phyloP scores from a whole-genome alignment of 129 eudicot genomes.

The Chrysanthemum seticuspe region DNA sequence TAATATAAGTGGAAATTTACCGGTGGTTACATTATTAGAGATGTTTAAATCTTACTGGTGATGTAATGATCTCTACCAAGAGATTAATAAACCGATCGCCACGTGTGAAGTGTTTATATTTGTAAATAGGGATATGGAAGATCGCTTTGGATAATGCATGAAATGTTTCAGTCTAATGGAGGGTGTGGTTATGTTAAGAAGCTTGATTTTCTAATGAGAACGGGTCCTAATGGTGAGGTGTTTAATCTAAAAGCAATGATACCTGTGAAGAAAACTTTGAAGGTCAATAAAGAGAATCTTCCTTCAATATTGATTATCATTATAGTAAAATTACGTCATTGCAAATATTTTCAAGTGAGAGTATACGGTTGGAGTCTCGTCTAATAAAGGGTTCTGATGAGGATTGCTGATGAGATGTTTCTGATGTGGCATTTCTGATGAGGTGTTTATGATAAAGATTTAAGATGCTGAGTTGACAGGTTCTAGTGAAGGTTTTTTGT shows the following conservation, averaged over 20 bases:
- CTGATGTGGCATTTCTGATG: too few species aligned
- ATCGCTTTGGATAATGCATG: constrained; percentile 90
- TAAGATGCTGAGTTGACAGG: too few species aligned
- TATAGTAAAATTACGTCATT: background rate
- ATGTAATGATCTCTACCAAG: too few species aligned
- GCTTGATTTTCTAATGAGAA: constrained; percentile 58
- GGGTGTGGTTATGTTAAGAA: constrained; percentile 76
- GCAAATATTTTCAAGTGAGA: constrained; percentile 45
- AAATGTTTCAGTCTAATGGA: constrained; percentile 81
- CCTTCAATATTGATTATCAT: background rate
- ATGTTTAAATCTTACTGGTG: too few species aligned
- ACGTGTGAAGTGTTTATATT: too few species aligned
- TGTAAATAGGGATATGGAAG: constrained; percentile 67
- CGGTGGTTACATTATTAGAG: too few species aligned
- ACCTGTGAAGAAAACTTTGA: constrained; percentile 63
- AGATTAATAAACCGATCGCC: too few species aligned
- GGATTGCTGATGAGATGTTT: too few species aligned
- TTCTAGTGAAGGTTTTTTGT: too few species aligned
- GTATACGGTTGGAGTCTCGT: constrained; percentile 62
- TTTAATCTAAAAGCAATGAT: constrained; percentile 60
- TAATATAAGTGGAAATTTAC: too few species aligned
- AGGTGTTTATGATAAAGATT: too few species aligned
- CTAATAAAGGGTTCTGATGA: constrained; percentile 26
- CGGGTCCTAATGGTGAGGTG: constrained; percentile 49
- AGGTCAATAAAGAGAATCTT: constrained; percentile 33